phyloP scores from a whole-genome alignment of 257 asterid species.

The Plantago major region DNA sequence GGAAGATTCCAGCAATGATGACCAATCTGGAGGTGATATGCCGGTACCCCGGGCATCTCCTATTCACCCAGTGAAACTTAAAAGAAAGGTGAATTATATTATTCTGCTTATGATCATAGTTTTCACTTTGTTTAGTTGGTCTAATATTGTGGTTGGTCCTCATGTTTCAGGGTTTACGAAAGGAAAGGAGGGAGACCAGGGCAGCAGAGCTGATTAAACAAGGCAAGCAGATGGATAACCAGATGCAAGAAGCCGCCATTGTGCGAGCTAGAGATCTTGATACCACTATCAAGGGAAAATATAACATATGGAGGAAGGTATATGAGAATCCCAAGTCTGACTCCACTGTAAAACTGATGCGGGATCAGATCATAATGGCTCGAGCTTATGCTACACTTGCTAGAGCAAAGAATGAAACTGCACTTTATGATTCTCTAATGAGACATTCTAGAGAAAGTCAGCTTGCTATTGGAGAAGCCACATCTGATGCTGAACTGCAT shows the following conservation, averaged over 20 bases:
- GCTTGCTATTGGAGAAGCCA: conserved; percentile 75
- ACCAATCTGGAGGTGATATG: conserved; percentile 28
- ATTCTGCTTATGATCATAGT: conserved; percentile 10
- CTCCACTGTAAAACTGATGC: conserved; percentile 82
- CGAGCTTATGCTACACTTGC: conserved; percentile 88
- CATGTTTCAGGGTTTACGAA: conserved; percentile 56
- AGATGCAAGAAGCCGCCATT: conserved; percentile 81
- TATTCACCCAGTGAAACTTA: conserved; percentile 70
- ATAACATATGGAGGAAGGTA: conserved; percentile 90
- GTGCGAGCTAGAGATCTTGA: conserved; percentile 71
- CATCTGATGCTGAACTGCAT: conserved; percentile 78
- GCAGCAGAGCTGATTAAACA: conserved; percentile 64
- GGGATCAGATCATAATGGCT: conserved; percentile 94
- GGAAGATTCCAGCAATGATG: conserved; percentile 27
- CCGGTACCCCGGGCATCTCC: conserved; percentile 27
- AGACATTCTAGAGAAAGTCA: conserved; percentile 73
- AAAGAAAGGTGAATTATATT: conserved; percentile 60
- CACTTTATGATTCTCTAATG: conserved; percentile 60
- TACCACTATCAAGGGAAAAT: conserved; percentile 69
- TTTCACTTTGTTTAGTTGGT: neutral
- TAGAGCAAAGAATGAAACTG: conserved; percentile 65
- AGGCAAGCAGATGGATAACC: conserved; percentile 54
- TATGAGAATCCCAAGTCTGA: conserved; percentile 81
- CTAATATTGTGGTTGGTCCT: conserved; percentile 10
- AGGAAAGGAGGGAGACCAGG: conserved; percentile 67